Percentiles rank a stretch among this genome's conserved stretches.
These are phyloP conservation scores for Periconia sp. DNA, from an alignment of 2,329 filamentous ascomycete species.

Conservation along the genomic window DNA sequence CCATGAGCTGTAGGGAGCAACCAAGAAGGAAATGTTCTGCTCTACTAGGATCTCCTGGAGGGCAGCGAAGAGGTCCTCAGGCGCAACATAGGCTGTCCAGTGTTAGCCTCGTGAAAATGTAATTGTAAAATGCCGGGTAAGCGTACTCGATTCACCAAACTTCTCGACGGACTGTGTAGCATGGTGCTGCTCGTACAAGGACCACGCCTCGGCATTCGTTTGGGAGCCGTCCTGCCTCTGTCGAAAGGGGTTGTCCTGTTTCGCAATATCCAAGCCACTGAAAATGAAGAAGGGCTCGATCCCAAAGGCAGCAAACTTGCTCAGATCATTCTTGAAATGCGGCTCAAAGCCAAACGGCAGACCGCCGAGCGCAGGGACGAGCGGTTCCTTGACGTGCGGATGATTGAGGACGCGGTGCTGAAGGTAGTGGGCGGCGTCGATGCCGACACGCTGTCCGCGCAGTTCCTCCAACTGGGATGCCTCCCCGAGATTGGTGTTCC, in stretches of 20 bases:
- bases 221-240: conserved; percentile 65
- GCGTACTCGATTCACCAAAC: conserved; percentile 79
- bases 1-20: conserved; percentile 84
- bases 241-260: conserved; percentile 62
- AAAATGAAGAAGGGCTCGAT: conserved; percentile 90
- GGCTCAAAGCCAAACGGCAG: conserved; percentile 76
- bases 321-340: conserved; percentile 76
- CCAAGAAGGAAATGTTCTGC: conserved; percentile 71
- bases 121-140: background rate
- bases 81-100: conserved; percentile 59
- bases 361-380: conserved; percentile 86
- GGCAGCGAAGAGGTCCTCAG: conserved; percentile 73
- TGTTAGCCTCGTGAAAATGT: background rate
- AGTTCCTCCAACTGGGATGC: conserved; percentile 69
- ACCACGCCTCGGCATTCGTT: conserved; percentile 80
- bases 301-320: conserved; percentile 67
- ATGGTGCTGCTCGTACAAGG: conserved; percentile 77
- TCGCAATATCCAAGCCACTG: conserved; percentile 78
- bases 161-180: conserved; percentile 78
- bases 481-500: conserved; percentile 56
- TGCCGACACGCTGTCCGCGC: conserved; percentile 73
- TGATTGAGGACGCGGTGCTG: conserved; percentile 65
- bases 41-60: conserved; percentile 74
- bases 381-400: conserved; percentile 70
- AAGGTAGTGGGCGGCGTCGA: conserved; percentile 90